Percentiles rank a stretch among this genome's conserved stretches.
phyloP scores from a whole-genome alignment of 805 yeast species.

The Cyberlindnera subsufficiens region DNA sequence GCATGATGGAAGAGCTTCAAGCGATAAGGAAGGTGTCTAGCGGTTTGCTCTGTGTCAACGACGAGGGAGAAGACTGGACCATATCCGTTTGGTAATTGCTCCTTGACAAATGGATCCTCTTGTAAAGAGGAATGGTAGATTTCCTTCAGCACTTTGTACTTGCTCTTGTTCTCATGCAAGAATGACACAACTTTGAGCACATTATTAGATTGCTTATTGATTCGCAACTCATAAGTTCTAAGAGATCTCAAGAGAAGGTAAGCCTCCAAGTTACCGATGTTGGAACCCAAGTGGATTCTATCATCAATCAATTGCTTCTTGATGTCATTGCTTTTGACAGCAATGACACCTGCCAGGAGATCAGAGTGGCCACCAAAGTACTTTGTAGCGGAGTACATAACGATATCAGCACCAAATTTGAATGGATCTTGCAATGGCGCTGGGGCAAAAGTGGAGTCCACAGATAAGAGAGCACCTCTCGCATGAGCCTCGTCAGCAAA shows the following conservation, averaged over 20 bases:
- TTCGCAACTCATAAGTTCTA: constrained; percentile 73
- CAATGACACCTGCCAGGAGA: constrained; percentile 73
- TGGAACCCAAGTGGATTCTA: constrained; percentile 71
- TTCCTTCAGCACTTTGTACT: constrained; percentile 43
- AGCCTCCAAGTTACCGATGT: constrained; percentile 71
- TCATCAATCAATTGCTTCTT: constrained; percentile 49
- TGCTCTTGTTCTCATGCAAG: constrained; percentile 42
- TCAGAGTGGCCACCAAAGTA: constrained; percentile 97
- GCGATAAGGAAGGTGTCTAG: constrained; percentile 57
- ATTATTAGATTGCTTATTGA: constrained; percentile 56
- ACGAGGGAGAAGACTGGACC: constrained; percentile 73
- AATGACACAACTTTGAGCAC: constrained; percentile 58
- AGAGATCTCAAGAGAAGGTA: constrained; percentile 72
- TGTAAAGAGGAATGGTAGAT: constrained; percentile 77
- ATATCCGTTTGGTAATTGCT: constrained; percentile 60
- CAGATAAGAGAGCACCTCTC: constrained; percentile 64
- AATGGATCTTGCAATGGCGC: constrained; percentile 85
- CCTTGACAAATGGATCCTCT: constrained; percentile 55
- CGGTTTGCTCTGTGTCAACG: constrained; percentile 43
- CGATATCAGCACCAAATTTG: constrained; percentile 75
- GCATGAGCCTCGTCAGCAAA: constrained; percentile 70
- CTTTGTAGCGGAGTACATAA: constrained; percentile 92
- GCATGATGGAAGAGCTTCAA: constrained; percentile 80
- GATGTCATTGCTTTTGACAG: constrained; percentile 49
- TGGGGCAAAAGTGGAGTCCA: constrained; percentile 92